Conservation (phyloP, 129 eudicot genomes). For the Escallonia herrerae region DNA sequence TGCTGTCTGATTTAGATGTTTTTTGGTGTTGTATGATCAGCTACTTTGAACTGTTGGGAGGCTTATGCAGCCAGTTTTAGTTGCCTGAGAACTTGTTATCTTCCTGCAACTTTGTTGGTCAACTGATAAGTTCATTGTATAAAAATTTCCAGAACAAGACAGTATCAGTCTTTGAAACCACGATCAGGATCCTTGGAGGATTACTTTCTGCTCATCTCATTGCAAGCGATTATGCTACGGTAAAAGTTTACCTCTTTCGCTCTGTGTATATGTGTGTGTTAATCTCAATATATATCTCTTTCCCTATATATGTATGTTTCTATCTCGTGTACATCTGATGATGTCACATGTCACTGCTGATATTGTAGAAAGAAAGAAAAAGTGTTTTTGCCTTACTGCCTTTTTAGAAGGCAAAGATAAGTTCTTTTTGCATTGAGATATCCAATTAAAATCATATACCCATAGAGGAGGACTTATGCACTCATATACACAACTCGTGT, state of each 20-base stretch:
- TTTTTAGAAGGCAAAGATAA: too few relatives aligned
- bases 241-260: conserved; percentile 16
- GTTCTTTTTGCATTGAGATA: too few relatives aligned
- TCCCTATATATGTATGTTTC: too few relatives aligned
- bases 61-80: background rate
- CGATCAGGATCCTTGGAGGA: conserved; percentile 93
- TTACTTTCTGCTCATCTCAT: conserved; percentile 96
- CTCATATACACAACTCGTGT: too few relatives aligned
- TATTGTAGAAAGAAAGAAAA: background rate
- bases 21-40: background rate
- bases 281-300: too few relatives aligned
- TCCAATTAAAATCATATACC: too few relatives aligned
- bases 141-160: conserved; percentile 84
- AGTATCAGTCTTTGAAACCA: conserved; percentile 88
- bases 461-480: too few relatives aligned
- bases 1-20: background rate
- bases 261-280: background rate
- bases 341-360: too few relatives aligned
- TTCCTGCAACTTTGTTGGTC: background rate
- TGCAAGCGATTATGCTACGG: conserved; percentile 97
- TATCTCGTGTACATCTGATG: too few relatives aligned
- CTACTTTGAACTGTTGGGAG: background rate
- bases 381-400: background rate
- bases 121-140: conserved; percentile 7
- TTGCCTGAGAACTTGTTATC: background rate